Percentiles rank a stretch among this genome's conserved stretches.
phyloP scores from a whole-genome alignment of 306 rosid genomes.

The Rosa chinensis region DNA sequence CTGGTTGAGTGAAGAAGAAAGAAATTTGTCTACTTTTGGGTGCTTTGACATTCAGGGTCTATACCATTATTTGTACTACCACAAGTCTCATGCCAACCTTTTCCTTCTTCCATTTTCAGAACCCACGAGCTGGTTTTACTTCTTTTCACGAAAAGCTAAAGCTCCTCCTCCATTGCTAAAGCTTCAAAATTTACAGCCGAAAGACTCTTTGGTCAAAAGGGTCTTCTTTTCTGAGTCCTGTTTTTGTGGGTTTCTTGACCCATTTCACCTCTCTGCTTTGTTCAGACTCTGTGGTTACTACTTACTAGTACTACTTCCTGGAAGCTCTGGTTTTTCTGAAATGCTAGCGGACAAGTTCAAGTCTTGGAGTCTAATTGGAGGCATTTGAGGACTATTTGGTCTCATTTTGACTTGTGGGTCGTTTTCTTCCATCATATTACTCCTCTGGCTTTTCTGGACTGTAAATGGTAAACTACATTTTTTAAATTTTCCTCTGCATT shows the following conservation, averaged over 20 bases:
- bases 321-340: constrained; percentile 35
- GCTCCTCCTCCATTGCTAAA: constrained; percentile 47
- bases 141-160: constrained; percentile 46
- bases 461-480: constrained; percentile 31
- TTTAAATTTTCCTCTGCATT: constrained; percentile 15
- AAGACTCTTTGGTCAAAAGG: constrained; percentile 55
- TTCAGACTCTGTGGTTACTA: constrained; percentile 31
- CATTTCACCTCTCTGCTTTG: constrained; percentile 34
- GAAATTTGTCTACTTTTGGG: constrained; percentile 47
- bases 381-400: constrained; percentile 30
- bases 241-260: constrained; percentile 39
- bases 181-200: constrained; percentile 35
- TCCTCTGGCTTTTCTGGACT: constrained; percentile 37
- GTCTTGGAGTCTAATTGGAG: constrained; percentile 36
- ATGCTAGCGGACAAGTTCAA: constrained; percentile 30
- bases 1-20: constrained; percentile 22
- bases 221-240: constrained; percentile 31
- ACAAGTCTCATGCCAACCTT: constrained; percentile 31
- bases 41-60: constrained; percentile 70
- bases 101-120: constrained; percentile 44
- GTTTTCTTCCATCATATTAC: constrained; percentile 29
- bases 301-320: constrained; percentile 34
- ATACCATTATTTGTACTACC: constrained; percentile 33
- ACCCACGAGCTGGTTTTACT: constrained; percentile 37
- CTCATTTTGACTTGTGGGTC: constrained; percentile 26